These are phyloP conservation scores for Fusarium gaditjirri DNA, from an alignment of 2,329 filamentous ascomycete species.

Conservation along the genomic window DNA sequence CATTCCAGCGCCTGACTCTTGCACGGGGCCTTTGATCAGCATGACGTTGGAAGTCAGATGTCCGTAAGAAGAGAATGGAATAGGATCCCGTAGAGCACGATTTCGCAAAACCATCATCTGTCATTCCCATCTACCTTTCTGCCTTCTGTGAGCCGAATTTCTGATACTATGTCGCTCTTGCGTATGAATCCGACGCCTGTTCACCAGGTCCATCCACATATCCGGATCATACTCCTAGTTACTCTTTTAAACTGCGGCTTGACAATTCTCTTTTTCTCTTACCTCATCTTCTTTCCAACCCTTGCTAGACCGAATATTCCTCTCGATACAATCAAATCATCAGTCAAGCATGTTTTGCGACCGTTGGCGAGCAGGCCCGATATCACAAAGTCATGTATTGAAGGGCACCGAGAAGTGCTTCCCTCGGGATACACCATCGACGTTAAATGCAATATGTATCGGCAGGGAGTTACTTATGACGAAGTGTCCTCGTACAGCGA, in stretches of 20 bases:
- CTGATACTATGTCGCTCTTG: not conserved
- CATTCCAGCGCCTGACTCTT: not conserved
- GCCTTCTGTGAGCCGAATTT: accelerated
- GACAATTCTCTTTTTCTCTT: not conserved
- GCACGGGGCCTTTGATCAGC: not conserved
- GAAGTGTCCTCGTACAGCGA: not conserved
- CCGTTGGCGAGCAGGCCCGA: not conserved
- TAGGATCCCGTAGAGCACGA: too few relatives aligned
- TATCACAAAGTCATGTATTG: not conserved
- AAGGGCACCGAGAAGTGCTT: not conserved
- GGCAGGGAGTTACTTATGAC: not conserved
- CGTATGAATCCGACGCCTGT: not conserved
- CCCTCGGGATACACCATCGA: not conserved
- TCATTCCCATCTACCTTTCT: not conserved
- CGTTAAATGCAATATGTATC: not conserved
- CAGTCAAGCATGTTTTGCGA: not conserved
- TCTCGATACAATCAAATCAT: not conserved
- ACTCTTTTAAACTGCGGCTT: not conserved
- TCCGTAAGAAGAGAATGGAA: not conserved
- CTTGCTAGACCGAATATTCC: accelerated
- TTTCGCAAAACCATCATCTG: not conserved
- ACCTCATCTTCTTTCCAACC: not conserved
- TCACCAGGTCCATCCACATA: not conserved
- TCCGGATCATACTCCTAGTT: not conserved
- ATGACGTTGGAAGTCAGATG: not conserved